These are phyloP conservation scores for Tympanopsis confertula DNA, from an alignment of 2,329 filamentous ascomycete genomes.

Conservation along the genomic window DNA sequence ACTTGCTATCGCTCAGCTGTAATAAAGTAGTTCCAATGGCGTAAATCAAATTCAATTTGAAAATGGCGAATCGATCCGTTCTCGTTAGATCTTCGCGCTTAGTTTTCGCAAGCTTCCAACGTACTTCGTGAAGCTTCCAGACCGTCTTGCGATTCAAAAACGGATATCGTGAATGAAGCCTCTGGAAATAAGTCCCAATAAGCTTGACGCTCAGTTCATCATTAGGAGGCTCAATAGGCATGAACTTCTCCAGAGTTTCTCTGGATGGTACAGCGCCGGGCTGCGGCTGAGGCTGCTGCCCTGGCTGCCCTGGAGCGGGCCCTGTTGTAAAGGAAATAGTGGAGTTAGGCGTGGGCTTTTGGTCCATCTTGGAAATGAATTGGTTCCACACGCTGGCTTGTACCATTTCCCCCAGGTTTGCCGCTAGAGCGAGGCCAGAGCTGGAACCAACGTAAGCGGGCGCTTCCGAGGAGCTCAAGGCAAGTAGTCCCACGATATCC, in stretches of 20 bases:
- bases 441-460: constrained; percentile 36
- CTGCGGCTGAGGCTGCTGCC: constrained; percentile 7
- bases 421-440: constrained; percentile 33
- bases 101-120: constrained; percentile 20
- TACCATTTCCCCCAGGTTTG: constrained; percentile 38
- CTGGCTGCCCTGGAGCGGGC: constrained; percentile 10
- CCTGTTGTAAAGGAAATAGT: constrained; percentile 6
- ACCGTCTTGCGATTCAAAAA: constrained; percentile 33
- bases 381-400: constrained; percentile 42
- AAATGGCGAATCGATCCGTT: constrained; percentile 27
- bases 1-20: constrained; percentile 30
- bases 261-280: too few relatives aligned
- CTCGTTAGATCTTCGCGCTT: constrained; percentile 19
- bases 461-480: constrained; percentile 28
- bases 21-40: constrained; percentile 36
- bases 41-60: constrained; percentile 38
- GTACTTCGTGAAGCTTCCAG: constrained; percentile 27
- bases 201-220: constrained; percentile 30
- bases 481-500: constrained; percentile 36
- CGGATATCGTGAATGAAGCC: constrained; percentile 34
- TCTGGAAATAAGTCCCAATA: constrained; percentile 29
- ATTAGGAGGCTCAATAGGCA: constrained; percentile 29
- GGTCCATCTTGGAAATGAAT: neutral
- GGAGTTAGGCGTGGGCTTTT: neutral
- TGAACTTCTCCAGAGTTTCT: constrained; percentile 26